A percentile compares a stretch with the other conserved stretches of the same genome.
These are phyloP conservation scores for Globisporangium polare DNA, from an alignment of 352 stramenopile genomes.

Conservation along the genomic window DNA sequence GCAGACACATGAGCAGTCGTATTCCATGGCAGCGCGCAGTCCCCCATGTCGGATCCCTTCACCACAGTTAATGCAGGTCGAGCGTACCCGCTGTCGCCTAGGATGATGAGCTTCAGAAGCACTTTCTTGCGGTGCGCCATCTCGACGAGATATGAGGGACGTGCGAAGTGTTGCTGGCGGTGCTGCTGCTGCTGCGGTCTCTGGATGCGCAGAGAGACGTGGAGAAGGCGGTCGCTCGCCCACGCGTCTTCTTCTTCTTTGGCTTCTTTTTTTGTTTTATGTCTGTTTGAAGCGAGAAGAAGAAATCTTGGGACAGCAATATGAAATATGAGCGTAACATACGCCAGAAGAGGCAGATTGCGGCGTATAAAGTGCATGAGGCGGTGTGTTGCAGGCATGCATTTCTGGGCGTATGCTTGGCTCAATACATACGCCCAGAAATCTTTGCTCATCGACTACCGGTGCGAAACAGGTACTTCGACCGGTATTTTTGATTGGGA, in stretches of 20 bases:
- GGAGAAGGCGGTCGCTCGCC: not conserved
- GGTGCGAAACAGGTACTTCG: no score
- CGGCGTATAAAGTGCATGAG: no score
- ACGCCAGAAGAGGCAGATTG: no score
- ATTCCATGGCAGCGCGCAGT: not conserved
- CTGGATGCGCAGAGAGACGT: slow-evolving; percentile 1
- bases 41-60: not conserved
- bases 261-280: not conserved
- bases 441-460: no score
- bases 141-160: not conserved
- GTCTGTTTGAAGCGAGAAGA: not conserved
- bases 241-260: not conserved
- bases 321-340: no score
- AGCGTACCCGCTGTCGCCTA: slow-evolving; percentile 95
- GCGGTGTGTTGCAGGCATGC: no score
- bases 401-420: no score
- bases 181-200: not conserved
- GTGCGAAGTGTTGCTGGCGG: not conserved
- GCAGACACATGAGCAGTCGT: not conserved
- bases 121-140: slow-evolving; percentile 95
- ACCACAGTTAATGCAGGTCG: not conserved
- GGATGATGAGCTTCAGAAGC: slow-evolving; percentile 97
- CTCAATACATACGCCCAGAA: no score
- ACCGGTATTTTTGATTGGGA: no score
- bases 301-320: no score